Evolutionary conservation across 306 rosid genomes (phyloP), one percentile per base, ranked within the genome.

Genomic region (Cicer cuneatum): DNA sequence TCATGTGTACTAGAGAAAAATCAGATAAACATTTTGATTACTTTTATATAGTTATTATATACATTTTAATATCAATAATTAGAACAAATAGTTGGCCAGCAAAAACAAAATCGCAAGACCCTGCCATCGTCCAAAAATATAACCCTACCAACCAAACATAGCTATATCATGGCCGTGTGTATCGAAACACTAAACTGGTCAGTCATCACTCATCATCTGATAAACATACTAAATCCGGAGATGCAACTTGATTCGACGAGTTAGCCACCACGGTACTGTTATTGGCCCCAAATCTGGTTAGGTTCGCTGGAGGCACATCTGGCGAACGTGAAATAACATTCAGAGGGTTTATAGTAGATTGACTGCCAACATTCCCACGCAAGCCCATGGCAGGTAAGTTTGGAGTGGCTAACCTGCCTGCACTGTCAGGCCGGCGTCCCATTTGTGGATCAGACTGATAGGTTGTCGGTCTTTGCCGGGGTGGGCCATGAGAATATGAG

Each of bases 201-300:
- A 87, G 65, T 89, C 91, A 39, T 29, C 35, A 29, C 35, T 85
- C 91, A 29, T 91, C 91, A 43, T 91, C 94, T 0, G 93, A 91
- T 81, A 89, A 86, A 75, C 81, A 89, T 41, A 87, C 97, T 41
- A 86, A 18, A 8, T 80, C 83, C 10, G 53, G 18, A 33, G 41
- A 29, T 75, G 61, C 40, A 18, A 65, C 64, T 39, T 85, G 59
- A 66, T 67, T 61, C 39, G 73, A 66, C 10, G 86, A 59, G 71
- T 75, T 81, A 48, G 69, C 82, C 49, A 4, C 64, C n/a, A 38
- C 4, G 51, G 67, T 45, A 35, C 53, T 59, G 13, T 47, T 66
- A 13, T 24, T 66, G 45, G 63, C 7, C 58, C 82, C 71, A 24
- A 75, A 39, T 21, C 58, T 73, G 10, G 86, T 48, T 65, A 13